Conservation (phyloP, 2,329 filamentous ascomycete genomes). For the Cercospora zeae-maydis region DNA sequence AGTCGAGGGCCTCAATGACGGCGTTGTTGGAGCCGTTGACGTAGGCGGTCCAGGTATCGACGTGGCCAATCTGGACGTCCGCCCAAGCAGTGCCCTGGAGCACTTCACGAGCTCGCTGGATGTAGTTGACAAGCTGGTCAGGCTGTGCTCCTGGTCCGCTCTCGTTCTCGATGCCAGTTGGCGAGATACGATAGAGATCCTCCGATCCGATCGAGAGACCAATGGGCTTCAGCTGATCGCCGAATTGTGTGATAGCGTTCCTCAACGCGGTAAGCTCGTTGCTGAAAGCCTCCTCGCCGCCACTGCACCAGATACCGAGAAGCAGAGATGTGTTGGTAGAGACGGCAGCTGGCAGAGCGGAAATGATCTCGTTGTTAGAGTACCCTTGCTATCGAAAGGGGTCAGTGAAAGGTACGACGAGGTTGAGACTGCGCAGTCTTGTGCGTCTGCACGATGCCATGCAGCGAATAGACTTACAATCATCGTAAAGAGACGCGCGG, state of each 20-base stretch:
- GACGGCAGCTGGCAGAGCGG: slow-evolving; percentile 76
- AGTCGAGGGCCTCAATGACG: slow-evolving; percentile 69
- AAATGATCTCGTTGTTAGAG: slow-evolving; percentile 61
- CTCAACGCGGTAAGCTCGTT: slow-evolving; percentile 73
- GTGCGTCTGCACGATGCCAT: too few relatives aligned
- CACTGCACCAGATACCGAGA: slow-evolving; percentile 71
- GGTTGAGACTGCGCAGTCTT: too few relatives aligned
- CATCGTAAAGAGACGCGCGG: slow-evolving; percentile 65
- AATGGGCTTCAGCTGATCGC: slow-evolving; percentile 60
- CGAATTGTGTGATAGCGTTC: slow-evolving; percentile 66
- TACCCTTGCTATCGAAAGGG: slow-evolving; percentile 38
- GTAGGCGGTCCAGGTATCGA: slow-evolving; percentile 54
- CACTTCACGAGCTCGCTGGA: slow-evolving; percentile 62
- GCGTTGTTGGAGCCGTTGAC: slow-evolving; percentile 67
- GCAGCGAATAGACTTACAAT: not conserved
- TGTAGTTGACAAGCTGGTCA: slow-evolving; percentile 62
- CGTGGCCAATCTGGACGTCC: slow-evolving; percentile 67
- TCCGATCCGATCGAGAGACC: slow-evolving; percentile 85
- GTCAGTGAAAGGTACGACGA: too few relatives aligned
- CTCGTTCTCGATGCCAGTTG: slow-evolving; percentile 60
- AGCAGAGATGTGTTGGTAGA: slow-evolving; percentile 73
- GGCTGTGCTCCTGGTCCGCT: slow-evolving; percentile 63
- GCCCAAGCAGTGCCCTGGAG: slow-evolving; percentile 58
- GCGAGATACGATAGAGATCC: slow-evolving; percentile 66
- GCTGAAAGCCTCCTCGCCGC: slow-evolving; percentile 51